Base-by-base conservation (phyloP, 306 rosid species). In the Gynostemma pentaphyllum region DNA sequence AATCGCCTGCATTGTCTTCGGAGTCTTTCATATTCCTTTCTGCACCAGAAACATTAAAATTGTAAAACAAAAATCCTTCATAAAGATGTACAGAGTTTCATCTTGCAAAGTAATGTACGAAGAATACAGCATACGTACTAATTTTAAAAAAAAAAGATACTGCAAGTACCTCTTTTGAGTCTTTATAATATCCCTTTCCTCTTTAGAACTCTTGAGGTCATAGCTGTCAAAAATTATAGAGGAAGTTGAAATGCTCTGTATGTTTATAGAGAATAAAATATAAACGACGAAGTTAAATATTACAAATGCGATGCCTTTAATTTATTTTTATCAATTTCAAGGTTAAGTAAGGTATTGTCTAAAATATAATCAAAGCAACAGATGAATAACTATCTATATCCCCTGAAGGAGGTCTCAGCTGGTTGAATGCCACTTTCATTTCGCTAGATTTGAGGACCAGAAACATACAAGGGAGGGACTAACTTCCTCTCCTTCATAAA, bases 11-110 rank as follows among this genome's bases (percentile, higher is more conserved):
- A 84, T 40, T 68, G 83, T 75, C 87, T 83, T 30, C 97, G 94
- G 53, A 88, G 86, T 74, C 81, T 87, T 71, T 86, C 94, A 72
- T 94, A 94, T 65, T 78, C 81, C 83, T 80, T 89, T 74, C 99
- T 94, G 97, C 74, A 62, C 75, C 70, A 26, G 72, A 54, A 74
- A 62, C 49, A 61, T 48, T 30, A 39, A 16, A 36, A 40, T 67
- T 67, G 59, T 45, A 49, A 49, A 13, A 22, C 13, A 36, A 48
- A 8, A 47, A 18, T 1, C 23, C 68, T 34, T 26, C 3, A 12
- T 10, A 9, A 11, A 52, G 52, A 36, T 41, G 50, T 70, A 26
- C 44, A 48, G 28, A 27, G 14, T 26, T 15, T 2, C 37, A 18
- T 18, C 41, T 63, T 27, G 27, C 52, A 16, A 28, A 45, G 42